Conservation (phyloP, 2,329 filamentous ascomycete species). For the Alternaria alternata region DNA sequence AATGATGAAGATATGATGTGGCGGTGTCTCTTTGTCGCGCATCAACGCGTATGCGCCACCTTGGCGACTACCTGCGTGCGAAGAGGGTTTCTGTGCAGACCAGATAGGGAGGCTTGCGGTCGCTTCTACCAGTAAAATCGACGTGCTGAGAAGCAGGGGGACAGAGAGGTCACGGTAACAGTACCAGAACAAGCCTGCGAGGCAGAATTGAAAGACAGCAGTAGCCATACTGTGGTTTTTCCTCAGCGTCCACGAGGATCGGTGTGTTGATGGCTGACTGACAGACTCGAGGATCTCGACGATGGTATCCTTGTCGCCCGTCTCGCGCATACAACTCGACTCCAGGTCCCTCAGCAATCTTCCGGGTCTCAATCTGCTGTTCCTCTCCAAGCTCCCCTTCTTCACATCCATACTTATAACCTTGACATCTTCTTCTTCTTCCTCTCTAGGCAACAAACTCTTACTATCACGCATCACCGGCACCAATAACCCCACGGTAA, state of each 20-base stretch:
- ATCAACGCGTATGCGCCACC: not conserved
- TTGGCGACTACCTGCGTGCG: not conserved
- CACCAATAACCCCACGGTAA: not conserved
- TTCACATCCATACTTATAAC: not conserved
- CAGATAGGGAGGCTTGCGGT: not conserved
- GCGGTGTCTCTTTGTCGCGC: not conserved
- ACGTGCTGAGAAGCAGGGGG: not conserved
- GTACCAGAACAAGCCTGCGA: not conserved
- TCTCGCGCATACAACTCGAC: not conserved
- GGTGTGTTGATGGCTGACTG: not conserved
- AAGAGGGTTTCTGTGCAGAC: not conserved
- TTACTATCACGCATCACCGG: too few species aligned
- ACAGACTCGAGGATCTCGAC: not conserved
- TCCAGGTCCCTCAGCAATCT: not conserved
- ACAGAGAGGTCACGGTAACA: not conserved
- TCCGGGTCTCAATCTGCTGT: not conserved
- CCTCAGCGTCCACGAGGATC: not conserved
- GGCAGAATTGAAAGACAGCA: not conserved
- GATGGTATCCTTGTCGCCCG: not conserved
- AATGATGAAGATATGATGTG: not conserved
- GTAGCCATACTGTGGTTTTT: not conserved
- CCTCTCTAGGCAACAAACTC: not conserved
- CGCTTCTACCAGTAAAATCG: not conserved
- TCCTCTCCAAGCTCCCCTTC: not conserved
- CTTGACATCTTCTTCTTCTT: not conserved